These are phyloP conservation scores for Testicularia cyperi DNA, from an alignment of 1,284 basidiomycete species.

Conservation along the genomic window DNA sequence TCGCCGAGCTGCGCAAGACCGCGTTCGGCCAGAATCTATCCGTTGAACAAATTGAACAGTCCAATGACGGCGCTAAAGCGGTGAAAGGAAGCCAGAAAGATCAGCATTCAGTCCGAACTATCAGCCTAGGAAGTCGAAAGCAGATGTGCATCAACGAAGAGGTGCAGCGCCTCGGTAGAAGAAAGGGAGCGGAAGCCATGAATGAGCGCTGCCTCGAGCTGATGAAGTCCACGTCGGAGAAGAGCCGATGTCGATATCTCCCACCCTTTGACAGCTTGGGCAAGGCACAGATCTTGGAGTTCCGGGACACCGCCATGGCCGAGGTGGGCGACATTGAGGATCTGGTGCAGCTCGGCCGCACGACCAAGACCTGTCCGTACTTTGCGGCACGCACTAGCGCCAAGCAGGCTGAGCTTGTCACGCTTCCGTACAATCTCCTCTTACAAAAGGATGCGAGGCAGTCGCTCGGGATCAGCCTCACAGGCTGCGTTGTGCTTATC, in stretches of 20 bases:
- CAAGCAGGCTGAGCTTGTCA: constrained; percentile 86
- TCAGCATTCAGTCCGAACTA: constrained; percentile 34
- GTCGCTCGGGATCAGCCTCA: constrained; percentile 74
- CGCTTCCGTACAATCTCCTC: constrained; percentile 89
- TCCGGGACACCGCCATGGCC: constrained; percentile 78
- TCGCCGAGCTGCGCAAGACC: constrained; percentile 79
- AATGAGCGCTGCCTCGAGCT: constrained; percentile 90
- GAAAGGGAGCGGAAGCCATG: constrained; percentile 69
- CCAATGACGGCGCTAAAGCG: background rate
- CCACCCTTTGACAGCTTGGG: constrained; percentile 65
- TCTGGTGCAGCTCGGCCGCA: constrained; percentile 72
- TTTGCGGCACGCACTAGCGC: constrained; percentile 86
- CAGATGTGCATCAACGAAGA: constrained; percentile 91
- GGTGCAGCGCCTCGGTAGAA: constrained; percentile 65
- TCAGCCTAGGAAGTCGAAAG: constrained; percentile 77
- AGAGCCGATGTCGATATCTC: constrained; percentile 69
- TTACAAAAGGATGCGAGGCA: constrained; percentile 82
- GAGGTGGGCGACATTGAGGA: constrained; percentile 93
- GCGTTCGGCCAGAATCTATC: constrained; percentile 62
- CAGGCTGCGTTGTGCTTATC: constrained; percentile 78
- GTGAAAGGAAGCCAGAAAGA: background rate
- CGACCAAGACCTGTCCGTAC: constrained; percentile 80
- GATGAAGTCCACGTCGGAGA: constrained; percentile 64
- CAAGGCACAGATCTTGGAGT: constrained; percentile 70
- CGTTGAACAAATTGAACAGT: too few species aligned